phyloP scores from a whole-genome alignment of 108 stramenopile species.

The Cyclotella atomus region DNA sequence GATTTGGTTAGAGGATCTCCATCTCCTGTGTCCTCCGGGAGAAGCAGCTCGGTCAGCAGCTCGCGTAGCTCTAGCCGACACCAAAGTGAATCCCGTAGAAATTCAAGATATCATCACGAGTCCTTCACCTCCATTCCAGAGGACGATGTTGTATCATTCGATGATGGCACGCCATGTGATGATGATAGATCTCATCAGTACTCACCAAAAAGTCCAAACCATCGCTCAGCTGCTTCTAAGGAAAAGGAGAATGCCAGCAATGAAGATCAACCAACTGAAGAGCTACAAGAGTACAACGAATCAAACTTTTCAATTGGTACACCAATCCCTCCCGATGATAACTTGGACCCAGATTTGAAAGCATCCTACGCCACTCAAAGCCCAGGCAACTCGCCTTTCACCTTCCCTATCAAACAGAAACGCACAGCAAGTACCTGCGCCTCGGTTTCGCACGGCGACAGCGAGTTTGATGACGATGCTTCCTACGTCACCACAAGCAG shows the following conservation, averaged over 20 bases:
- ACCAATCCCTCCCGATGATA: background rate
- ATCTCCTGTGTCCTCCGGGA: background rate
- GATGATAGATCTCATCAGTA: background rate
- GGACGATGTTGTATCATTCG: background rate
- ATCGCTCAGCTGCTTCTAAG: background rate
- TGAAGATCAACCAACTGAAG: no score
- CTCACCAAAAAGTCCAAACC: no score
- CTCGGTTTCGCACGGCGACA: constrained; percentile 11
- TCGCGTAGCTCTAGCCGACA: background rate
- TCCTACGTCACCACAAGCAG: constrained; percentile 8
- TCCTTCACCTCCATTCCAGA: constrained; percentile 10
- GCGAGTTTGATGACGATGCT: background rate
- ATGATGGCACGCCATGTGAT: no score
- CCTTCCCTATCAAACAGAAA: background rate
- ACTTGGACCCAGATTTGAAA: background rate
- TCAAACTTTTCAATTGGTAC: background rate
- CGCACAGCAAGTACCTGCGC: constrained; percentile 9
- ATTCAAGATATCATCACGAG: background rate
- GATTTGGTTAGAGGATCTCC: background rate
- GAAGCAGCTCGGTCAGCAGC: constrained; percentile 2
- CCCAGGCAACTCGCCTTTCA: background rate
- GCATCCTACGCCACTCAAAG: background rate
- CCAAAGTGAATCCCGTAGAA: background rate
- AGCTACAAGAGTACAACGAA: background rate
- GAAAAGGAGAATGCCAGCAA: background rate